These are phyloP conservation scores for Melaleuca quinquenervia DNA, from an alignment of 345 rosid species.

Conservation along the genomic window DNA sequence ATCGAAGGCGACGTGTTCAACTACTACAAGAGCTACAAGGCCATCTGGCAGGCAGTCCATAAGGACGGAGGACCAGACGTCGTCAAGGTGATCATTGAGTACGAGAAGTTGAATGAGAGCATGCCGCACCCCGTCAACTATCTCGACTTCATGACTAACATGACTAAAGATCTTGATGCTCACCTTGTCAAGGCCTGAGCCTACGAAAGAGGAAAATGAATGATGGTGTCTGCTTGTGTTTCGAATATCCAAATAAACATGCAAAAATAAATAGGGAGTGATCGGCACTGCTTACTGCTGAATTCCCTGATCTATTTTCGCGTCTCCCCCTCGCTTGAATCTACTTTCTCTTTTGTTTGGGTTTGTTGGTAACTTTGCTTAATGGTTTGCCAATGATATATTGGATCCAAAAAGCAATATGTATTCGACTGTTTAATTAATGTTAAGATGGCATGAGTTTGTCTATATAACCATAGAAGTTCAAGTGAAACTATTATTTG, in stretches of 20 bases:
- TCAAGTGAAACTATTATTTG: not conserved
- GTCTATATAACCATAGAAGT: not conserved
- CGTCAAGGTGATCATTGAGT: not conserved
- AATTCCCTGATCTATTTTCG: not conserved
- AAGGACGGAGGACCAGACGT: not conserved
- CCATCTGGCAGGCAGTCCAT: not conserved
- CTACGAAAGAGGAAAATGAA: not conserved
- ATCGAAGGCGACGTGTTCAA: not conserved
- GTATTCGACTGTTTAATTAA: not conserved
- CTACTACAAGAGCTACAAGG: not conserved
- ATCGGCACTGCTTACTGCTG: not conserved
- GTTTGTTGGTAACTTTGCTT: not conserved
- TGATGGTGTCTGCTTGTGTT: not conserved
- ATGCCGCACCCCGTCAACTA: slow-evolving; percentile 4
- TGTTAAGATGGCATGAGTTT: not conserved
- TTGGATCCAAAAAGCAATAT: not conserved
- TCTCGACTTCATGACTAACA: not conserved
- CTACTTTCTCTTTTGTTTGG: not conserved
- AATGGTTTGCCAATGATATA: not conserved
- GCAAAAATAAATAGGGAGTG: not conserved
- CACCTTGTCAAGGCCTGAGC: not conserved
- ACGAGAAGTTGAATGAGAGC: slow-evolving; percentile 9
- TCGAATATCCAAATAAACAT: not conserved
- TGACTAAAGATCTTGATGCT: not conserved
- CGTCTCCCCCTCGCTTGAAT: not conserved